Evolutionary conservation across 352 stramenopile species (phyloP), one percentile per base, ranked within the genome.

Genomic region (Pythium aristosporum): DNA sequence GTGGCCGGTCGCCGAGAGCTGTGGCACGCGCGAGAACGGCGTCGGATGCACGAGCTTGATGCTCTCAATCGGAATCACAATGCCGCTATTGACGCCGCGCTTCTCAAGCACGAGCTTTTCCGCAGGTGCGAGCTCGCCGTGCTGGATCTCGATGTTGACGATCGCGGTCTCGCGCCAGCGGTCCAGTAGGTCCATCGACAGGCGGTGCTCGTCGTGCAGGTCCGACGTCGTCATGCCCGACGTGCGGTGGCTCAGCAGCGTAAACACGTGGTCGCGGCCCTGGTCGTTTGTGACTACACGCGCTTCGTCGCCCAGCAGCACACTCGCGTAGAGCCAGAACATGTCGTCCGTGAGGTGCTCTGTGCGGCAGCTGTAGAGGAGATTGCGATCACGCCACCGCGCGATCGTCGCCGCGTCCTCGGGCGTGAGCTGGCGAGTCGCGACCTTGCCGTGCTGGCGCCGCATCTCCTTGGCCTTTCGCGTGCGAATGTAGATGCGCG

Each of bases 251-350:
- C 84, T 80, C 12, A 88, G 70, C 41, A 93, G 54, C 54, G 79
- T 77, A 43, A 80, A 81, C 7, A 92, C 79, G 82, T 99, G 97
- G 80, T 99, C 97, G 43, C 97, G 82, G 71, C 98, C 98, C 77
- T 98, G 93, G 73, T 99, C 97, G 73, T 99, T 99, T 3, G 94
- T 98, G 7, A 99, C 79, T 8, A 98, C 85, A 41, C 96, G 76
- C 1, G 72, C 78, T 28, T 87, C 71, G 8, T 67, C 58, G 6
- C 78, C 82, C 32, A 94, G 61, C 20, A 90, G 72, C 49, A 96
- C 78, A 36, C 91, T 97, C 10, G 91, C 95, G 71, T 98, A 98
- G 36, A 99, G 75, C 97, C 97, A 99, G 75, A 98, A 99, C 76
- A 97, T 97, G 77, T 99, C 97, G 77, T 99, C 97, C 25, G 85